These are phyloP conservation scores for Neurospora terricola DNA, from an alignment of 495 filamentous ascomycete genomes.

Conservation along the genomic window DNA sequence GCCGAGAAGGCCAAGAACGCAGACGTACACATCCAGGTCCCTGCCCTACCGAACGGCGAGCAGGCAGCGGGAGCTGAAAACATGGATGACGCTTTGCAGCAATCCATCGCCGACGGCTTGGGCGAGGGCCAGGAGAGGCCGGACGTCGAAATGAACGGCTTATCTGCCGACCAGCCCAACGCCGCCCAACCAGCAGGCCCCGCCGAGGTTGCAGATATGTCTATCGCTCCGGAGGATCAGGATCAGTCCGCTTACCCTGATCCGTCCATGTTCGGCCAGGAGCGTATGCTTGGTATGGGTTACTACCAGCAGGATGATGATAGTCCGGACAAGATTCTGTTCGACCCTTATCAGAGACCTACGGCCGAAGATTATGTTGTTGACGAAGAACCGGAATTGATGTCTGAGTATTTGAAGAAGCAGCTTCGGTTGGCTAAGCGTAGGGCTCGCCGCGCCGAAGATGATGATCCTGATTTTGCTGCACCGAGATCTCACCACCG, in stretches of 20 bases:
- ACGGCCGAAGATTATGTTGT: conserved; percentile 24
- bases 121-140: conserved; percentile 21
- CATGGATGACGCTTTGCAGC: conserved; percentile 23
- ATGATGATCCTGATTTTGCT: conserved; percentile 39
- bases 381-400: conserved; percentile 28
- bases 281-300: conserved; percentile 43
- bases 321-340: conserved; percentile 38
- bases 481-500: conserved; percentile 23
- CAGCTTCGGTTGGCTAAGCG: conserved; percentile 36
- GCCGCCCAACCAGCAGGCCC: conserved; percentile 2
- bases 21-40: conserved; percentile 13
- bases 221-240: conserved; percentile 9
- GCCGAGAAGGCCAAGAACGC: conserved; percentile 41
- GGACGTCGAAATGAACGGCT: not conserved
- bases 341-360: conserved; percentile 38
- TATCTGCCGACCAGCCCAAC: not conserved
- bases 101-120: conserved; percentile 23
- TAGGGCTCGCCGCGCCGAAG: conserved; percentile 32
- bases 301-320: conserved; percentile 47
- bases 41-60: conserved; percentile 16
- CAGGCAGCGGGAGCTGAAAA: conserved; percentile 15
- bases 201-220: conserved; percentile 20
- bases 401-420: conserved; percentile 38
- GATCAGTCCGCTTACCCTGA: conserved; percentile 38
- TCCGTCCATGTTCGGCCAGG: conserved; percentile 31